phyloP scores from a whole-genome alignment of 805 yeast genomes.

The Ogataea populi-albae region DNA sequence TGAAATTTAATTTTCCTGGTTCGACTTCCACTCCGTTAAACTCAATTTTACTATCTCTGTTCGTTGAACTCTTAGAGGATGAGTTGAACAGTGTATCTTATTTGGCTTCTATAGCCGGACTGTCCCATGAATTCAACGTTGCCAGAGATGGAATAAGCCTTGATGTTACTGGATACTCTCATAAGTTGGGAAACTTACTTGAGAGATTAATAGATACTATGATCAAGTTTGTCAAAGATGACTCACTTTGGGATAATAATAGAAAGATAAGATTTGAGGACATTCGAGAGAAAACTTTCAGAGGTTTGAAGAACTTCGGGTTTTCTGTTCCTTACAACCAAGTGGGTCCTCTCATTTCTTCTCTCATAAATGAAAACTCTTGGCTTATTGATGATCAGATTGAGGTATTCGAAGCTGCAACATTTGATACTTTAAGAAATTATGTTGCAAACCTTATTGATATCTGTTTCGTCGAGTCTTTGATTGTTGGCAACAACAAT shows the following conservation, averaged over 20 bases:
- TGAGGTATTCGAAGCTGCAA: constrained; percentile 47
- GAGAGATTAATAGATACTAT: constrained; percentile 58
- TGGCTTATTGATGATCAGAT: constrained; percentile 66
- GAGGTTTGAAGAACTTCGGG: constrained; percentile 66
- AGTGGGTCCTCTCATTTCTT: constrained; percentile 58
- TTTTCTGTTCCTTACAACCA: constrained; percentile 77
- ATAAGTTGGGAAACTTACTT: constrained; percentile 66
- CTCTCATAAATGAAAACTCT: constrained; percentile 67
- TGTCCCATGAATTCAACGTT: constrained; percentile 53
- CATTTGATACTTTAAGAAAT: constrained; percentile 34
- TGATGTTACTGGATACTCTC: constrained; percentile 75
- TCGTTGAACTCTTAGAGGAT: constrained; percentile 72
- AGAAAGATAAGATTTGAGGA: constrained; percentile 60
- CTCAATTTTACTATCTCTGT: constrained; percentile 56
- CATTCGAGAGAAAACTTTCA: constrained; percentile 58
- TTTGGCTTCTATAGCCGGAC: constrained; percentile 81
- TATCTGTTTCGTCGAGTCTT: constrained; percentile 66
- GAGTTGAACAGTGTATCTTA: constrained; percentile 72
- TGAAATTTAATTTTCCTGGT: constrained; percentile 64
- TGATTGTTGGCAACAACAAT: constrained; percentile 72
- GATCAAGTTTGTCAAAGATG: constrained; percentile 38
- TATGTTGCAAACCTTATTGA: constrained; percentile 53
- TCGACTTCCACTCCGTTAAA: constrained; percentile 57
- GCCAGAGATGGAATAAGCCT: constrained; percentile 71
- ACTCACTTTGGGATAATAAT: constrained; percentile 30